A percentile compares a stretch with the other conserved stretches of the same genome.
Conservation (phyloP, 306 rosid genomes). For the cucumber (Cucumis sativus) region DNA sequence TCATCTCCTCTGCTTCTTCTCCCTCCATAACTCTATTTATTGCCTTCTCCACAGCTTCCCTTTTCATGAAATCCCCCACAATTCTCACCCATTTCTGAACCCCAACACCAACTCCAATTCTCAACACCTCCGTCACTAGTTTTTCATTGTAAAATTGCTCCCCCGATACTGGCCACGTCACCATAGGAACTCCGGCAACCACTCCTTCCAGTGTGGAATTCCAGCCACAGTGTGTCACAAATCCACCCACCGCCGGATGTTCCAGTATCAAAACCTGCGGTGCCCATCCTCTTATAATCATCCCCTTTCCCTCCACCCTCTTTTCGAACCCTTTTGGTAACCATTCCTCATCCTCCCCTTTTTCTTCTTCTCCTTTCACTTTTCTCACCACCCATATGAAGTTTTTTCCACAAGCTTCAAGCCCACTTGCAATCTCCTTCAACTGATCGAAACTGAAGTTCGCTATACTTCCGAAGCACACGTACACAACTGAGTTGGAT, state of each 20-base stretch:
- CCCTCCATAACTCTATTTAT: conserved; percentile 7
- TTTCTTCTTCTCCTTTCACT: background rate
- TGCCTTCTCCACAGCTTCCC: conserved; percentile 20
- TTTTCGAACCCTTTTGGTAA: conserved; percentile 20
- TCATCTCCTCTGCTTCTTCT: conserved; percentile 22
- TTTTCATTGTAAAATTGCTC: conserved; percentile 32
- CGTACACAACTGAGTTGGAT: conserved; percentile 21
- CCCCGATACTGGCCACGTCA: conserved; percentile 15
- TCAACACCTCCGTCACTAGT: conserved; percentile 11
- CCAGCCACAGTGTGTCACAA: conserved; percentile 35
- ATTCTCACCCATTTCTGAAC: conserved; percentile 8
- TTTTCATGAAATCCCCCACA: conserved; percentile 11
- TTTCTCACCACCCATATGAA: conserved; percentile 31
- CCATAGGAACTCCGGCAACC: conserved; percentile 14
- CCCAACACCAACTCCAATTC: conserved; percentile 21
- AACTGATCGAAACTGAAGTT: conserved; percentile 3
- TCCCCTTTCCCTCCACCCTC: conserved; percentile 17
- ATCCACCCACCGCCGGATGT: conserved; percentile 20
- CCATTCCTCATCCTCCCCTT: conserved; percentile 1
- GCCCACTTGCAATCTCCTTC: conserved; percentile 15
- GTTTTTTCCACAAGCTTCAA: background rate
- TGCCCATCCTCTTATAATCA: conserved; percentile 23
- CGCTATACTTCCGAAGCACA: conserved; percentile 24
- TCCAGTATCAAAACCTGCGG: conserved; percentile 22
- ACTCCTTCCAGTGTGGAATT: conserved; percentile 14